Evolutionary conservation across 768 basidiomycete genomes (phyloP), one percentile per base, ranked within the genome.

Genomic region (Royoungia palumana): DNA sequence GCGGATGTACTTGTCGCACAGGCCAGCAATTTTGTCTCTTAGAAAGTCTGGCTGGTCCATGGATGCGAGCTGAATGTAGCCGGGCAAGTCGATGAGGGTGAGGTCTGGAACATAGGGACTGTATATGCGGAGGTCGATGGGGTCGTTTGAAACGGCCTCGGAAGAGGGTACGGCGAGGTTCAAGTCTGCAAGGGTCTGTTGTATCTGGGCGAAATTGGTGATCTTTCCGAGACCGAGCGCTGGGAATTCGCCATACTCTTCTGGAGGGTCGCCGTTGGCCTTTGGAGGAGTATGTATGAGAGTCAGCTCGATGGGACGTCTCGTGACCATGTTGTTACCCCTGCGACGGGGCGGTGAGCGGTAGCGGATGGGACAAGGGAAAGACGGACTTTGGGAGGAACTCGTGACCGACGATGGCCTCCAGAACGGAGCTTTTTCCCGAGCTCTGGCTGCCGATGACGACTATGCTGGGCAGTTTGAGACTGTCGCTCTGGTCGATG

Each of bases 271-370:
- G 3, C 81, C 79, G 28, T 80, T 72, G 10, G 68, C 72, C 4
- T 16, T 50, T 16, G 79, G 65, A 19, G 92, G 92, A 0, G 89
- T 95, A 63, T 99, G 92, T 49, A 98, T 85, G 41, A 99, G 84
- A 4, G 96, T 99, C 50, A 99, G 81, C 64, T 99, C 96, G 60
- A 99, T 97, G 2, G 96, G 96, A 46, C 96, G 85, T 1, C 96
- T 87, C 2, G 96, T 99, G 28, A 98, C 96, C 96, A 99, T 99
- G 69, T 98, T 98, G 68, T 93, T 87, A 47, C 96, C 96, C 72
- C 95, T 98, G 61, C 16, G 28, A 5, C 19, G 37, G 40, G 25
- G 36, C 24, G 41, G 45, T 47, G 41, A 54, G 39, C 32, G 20
- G 32, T 34, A 20, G 16, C 19, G 46, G 34, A 25, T 36, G 32